Base-by-base conservation (phyloP, 148 eudicot genomes). In the Rhododendron molle region DNA sequence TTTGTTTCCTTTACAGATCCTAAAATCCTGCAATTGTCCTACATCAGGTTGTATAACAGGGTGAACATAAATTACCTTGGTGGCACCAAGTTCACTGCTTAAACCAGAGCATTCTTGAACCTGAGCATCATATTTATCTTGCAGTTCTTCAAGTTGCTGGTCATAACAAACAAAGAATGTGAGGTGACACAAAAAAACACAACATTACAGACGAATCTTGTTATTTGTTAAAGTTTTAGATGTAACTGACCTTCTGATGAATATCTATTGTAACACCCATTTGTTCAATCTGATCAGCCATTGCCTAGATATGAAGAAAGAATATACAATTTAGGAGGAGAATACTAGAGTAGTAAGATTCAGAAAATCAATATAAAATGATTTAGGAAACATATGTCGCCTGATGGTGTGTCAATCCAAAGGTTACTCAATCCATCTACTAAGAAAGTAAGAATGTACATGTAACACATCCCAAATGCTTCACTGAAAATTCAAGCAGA, bases 231-330 rank as follows among this genome's bases (percentile, higher is more conserved):
- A 52, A 72, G 71, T 43, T 13, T 23, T 30, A 13, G 47, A 46
- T 74, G 0, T 43, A 87, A 47, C 89, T 34, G 79, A 93, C 98
- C 94, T 93, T 93, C 81, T 93, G 96, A 40, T 93, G 90, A 52
- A 21, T 92, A 83, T 95, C 98, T 38, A 95, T 88, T 43, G 91
- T 90, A 36, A 89, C 81, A 56, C 93, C 95, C 96, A 95, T 93
- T 83, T 92, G 96, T 87, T 93, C 95, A 87, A 95, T 93, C 88
- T 93, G 94, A 83, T 95, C 98, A 9, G 93, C 88, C 98, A 95
- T 95, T 83, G 95, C 92, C 98, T 95, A 84, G 23, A 83, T 46
- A 87, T 30, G 38, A 43, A 32, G 76, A 78, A 50, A 7, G 5
- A 84, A 49, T 6, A 83, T 46, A 16, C 1, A 14, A 26, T 20